Conservation (phyloP, 495 filamentous ascomycete genomes). For the Annulohypoxylon maeteangense region DNA sequence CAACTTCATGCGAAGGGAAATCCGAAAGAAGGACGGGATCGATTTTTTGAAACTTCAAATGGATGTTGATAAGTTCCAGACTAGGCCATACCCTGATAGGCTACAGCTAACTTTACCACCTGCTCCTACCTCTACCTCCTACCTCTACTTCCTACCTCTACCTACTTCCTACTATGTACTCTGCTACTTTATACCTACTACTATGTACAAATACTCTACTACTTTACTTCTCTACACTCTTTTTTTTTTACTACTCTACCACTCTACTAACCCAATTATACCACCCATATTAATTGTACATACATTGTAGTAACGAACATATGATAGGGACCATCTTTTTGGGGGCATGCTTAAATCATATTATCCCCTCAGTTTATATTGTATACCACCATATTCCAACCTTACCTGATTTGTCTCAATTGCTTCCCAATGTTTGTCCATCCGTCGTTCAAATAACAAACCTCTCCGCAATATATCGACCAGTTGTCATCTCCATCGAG, state of each 20-base stretch:
- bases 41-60: conserved; percentile 35
- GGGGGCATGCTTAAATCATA: conserved; percentile 4
- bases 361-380: not conserved
- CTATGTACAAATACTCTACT: no score
- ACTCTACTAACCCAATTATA: not conserved
- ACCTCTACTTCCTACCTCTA: not conserved
- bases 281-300: conserved; percentile 29
- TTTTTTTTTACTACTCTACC: no score
- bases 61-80: conserved; percentile 27
- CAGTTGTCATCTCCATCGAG: not conserved
- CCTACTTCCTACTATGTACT: no score
- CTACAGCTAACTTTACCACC: conserved; percentile 14
- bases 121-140: not conserved
- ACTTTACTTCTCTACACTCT: no score
- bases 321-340: conserved; percentile 7
- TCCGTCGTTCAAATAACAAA: not conserved
- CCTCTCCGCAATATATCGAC: not conserved
- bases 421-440: conserved; percentile 11
- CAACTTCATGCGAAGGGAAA: not conserved
- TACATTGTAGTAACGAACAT: not conserved
- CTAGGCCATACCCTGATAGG: conserved; percentile 39
- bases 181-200: no score
- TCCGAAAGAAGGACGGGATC: conserved; percentile 10
- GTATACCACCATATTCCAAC: not conserved
- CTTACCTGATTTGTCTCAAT: not conserved